phyloP scores from a whole-genome alignment of 1,284 basidiomycete species.

The Tremellales sp. region DNA sequence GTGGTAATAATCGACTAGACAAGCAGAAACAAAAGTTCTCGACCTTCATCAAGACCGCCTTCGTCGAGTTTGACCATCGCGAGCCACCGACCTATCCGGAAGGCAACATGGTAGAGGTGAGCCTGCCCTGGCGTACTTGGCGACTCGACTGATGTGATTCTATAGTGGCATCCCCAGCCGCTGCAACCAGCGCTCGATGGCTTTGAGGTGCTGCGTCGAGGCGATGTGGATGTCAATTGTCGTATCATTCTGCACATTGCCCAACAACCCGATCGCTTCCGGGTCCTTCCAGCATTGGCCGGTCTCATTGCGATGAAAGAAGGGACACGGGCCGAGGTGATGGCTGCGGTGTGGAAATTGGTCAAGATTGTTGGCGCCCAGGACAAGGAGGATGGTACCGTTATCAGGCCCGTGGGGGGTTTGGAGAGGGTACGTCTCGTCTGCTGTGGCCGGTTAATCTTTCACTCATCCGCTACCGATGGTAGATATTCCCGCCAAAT shows the following conservation, averaged over 20 bases:
- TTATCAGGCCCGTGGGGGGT: slow-evolving; percentile 71
- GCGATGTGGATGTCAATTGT: slow-evolving; percentile 71
- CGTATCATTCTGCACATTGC: slow-evolving; percentile 77
- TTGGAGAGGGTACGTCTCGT: slow-evolving; percentile 51
- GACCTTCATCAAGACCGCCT: slow-evolving; percentile 74
- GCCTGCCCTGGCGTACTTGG: slow-evolving; percentile 5
- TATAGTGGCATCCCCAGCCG: slow-evolving; percentile 55
- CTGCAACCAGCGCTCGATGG: slow-evolving; percentile 71
- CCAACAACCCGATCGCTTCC: slow-evolving; percentile 82
- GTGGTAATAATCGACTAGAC: slow-evolving; percentile 63
- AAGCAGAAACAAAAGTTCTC: slow-evolving; percentile 75
- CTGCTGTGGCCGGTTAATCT: neutral
- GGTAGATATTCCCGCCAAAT: too few relatives aligned
- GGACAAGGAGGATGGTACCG: slow-evolving; percentile 80
- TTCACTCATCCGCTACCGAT: too few relatives aligned
- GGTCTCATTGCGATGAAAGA: slow-evolving; percentile 75
- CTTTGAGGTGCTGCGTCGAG: slow-evolving; percentile 79
- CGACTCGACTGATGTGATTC: neutral
- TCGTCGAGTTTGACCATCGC: slow-evolving; percentile 76
- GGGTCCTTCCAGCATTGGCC: slow-evolving; percentile 72
- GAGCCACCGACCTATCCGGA: slow-evolving; percentile 79
- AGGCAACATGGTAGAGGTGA: slow-evolving; percentile 47
- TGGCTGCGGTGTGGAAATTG: slow-evolving; percentile 87
- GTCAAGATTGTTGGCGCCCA: slow-evolving; percentile 83
- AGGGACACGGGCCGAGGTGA: slow-evolving; percentile 75